phyloP scores from a whole-genome alignment of 2,329 filamentous ascomycete genomes.

The Epichloe gansuensis region DNA sequence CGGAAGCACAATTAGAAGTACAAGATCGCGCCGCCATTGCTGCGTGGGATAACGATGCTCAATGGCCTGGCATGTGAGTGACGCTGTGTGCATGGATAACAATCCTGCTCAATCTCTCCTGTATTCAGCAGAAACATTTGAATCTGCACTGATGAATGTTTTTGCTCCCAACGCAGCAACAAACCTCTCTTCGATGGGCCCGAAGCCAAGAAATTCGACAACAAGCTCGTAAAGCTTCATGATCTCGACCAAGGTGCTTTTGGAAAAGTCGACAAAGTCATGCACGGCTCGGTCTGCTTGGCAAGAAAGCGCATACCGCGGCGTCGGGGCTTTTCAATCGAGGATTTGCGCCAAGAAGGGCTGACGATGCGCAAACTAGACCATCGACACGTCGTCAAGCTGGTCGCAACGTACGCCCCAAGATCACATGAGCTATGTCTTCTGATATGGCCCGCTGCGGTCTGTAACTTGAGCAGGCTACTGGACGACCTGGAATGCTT shows the following conservation, averaged over 20 bases:
- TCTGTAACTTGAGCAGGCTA: constrained; percentile 31
- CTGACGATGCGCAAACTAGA: constrained; percentile 34
- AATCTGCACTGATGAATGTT: neutral
- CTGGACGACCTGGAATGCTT: constrained; percentile 31
- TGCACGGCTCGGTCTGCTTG: constrained; percentile 28
- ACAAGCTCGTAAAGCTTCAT: constrained; percentile 18
- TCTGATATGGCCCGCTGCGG: constrained; percentile 34
- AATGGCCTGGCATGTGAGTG: constrained; percentile 23
- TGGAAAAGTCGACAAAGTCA: constrained; percentile 32
- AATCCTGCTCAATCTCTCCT: neutral
- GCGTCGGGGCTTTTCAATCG: constrained; percentile 24
- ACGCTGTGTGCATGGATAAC: neutral
- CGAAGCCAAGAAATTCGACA: constrained; percentile 23
- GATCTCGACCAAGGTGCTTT: constrained; percentile 32
- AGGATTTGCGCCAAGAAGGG: constrained; percentile 32
- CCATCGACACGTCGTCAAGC: constrained; percentile 35
- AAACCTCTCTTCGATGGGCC: constrained; percentile 18
- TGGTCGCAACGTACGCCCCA: constrained; percentile 34
- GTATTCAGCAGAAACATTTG: neutral
- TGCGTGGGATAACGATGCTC: constrained; percentile 20
- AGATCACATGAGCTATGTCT: constrained; percentile 29
- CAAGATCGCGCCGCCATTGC: constrained; percentile 19
- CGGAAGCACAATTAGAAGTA: constrained; percentile 19
- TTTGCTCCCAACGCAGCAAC: constrained; percentile 12
- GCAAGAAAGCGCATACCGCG: constrained; percentile 32